Percentiles rank a stretch among this genome's conserved stretches.
phyloP scores from a whole-genome alignment of 202 grass and related monocot genomes.

The Setaria viridis region DNA sequence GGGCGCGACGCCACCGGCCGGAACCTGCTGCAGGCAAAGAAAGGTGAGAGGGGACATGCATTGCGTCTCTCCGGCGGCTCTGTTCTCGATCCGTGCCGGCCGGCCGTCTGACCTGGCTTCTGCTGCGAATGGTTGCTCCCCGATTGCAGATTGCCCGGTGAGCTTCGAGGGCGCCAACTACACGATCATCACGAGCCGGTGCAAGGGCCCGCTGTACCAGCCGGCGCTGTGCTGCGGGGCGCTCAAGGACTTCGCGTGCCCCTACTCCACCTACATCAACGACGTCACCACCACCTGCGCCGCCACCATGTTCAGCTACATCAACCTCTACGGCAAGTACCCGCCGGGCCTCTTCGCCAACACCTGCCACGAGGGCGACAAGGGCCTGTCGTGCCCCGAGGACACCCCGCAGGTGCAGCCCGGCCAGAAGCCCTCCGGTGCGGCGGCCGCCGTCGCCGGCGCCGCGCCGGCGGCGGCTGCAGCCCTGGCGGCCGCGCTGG shows the following conservation, averaged over 20 bases:
- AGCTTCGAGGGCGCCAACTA: slow-evolving; percentile 85
- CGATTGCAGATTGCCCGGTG: slow-evolving; percentile 66
- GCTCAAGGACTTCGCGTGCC: slow-evolving; percentile 81
- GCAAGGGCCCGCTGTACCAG: slow-evolving; percentile 80
- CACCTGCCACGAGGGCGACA: slow-evolving; percentile 63
- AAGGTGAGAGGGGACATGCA: slow-evolving; percentile 31
- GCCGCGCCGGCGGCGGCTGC: neutral
- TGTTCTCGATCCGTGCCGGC: neutral
- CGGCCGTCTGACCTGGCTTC: too few relatives aligned
- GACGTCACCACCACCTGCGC: slow-evolving; percentile 67
- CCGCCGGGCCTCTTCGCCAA: slow-evolving; percentile 82
- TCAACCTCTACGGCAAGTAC: slow-evolving; percentile 92
- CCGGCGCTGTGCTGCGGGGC: slow-evolving; percentile 65
- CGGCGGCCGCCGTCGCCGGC: neutral
- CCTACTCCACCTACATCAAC: slow-evolving; percentile 66
- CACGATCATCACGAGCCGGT: slow-evolving; percentile 74
- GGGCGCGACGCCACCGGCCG: slow-evolving; percentile 53
- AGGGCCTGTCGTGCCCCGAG: slow-evolving; percentile 63
- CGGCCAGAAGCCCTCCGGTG: slow-evolving; percentile 35
- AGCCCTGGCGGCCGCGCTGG: slow-evolving; percentile 8
- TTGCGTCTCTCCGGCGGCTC: neutral
- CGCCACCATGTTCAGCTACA: slow-evolving; percentile 87
- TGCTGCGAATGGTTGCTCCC: too few relatives aligned
- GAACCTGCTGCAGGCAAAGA: slow-evolving; percentile 82
- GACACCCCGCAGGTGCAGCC: slow-evolving; percentile 53